Percentiles rank a stretch among this genome's conserved stretches.
Conservation (phyloP, 2,329 filamentous ascomycete genomes). For the Berkeleyomyces basicola region DNA sequence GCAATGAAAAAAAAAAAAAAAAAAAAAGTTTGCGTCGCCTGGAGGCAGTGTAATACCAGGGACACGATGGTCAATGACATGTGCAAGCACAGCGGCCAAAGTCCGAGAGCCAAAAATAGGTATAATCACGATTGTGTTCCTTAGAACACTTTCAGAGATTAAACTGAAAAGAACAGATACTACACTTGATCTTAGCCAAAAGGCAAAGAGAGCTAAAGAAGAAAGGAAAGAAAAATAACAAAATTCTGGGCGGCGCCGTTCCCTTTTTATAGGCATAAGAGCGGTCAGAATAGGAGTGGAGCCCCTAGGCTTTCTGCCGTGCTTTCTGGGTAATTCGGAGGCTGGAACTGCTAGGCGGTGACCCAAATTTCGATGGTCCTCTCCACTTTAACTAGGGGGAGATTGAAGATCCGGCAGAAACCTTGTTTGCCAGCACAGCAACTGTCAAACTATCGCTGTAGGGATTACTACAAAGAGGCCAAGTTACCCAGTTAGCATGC, state of each 20-base stretch:
- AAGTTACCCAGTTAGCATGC: too few relatives aligned
- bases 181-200: constrained; percentile 85
- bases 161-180: constrained; percentile 97
- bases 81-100: constrained; percentile 13
- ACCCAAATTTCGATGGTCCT: not conserved
- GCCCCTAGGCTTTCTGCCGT: not conserved
- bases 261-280: constrained; percentile 29
- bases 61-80: constrained; percentile 13
- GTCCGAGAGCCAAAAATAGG: constrained; percentile 40
- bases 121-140: constrained; percentile 63
- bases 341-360: not conserved
- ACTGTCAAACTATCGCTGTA: too few relatives aligned
- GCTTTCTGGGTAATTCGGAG: not conserved
- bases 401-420: not conserved
- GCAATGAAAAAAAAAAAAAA: constrained; percentile 24
- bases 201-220: constrained; percentile 19
- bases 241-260: constrained; percentile 57
- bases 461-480: too few relatives aligned
- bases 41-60: constrained; percentile 31
- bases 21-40: constrained; percentile 26
- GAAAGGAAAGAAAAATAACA: constrained; percentile 50
- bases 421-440: not conserved
- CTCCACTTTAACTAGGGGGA: not conserved
- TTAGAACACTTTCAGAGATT: constrained; percentile 77
- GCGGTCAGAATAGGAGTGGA: not conserved